A percentile compares a stretch with the other conserved stretches of the same genome.
These are phyloP conservation scores for Pinus taeda DNA, from an alignment of 75 land plant genomes.

Conservation along the genomic window DNA sequence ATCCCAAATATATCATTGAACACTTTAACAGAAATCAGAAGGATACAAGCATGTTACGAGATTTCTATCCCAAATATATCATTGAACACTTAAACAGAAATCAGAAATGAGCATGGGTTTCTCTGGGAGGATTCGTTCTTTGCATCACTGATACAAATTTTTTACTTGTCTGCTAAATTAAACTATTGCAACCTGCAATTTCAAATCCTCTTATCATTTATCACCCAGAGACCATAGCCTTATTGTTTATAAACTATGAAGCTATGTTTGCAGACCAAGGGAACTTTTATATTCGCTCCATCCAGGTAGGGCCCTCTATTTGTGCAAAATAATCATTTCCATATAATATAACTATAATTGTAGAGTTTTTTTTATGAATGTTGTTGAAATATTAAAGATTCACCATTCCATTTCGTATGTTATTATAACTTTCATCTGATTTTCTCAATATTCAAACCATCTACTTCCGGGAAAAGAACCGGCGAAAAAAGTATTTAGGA, in stretches of 20 bases:
- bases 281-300: conserved; percentile 53
- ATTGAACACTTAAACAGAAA: conserved; percentile 28
- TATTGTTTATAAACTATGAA: conserved; percentile 13
- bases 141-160: conserved; percentile 30
- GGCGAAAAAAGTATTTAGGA: no score
- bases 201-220: not conserved
- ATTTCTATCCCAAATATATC: conserved; percentile 41
- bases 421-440: no score
- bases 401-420: no score
- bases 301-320: conserved; percentile 35
- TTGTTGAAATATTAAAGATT: no score
- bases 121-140: conserved; percentile 54
- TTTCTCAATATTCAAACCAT: no score
- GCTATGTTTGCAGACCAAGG: conserved; percentile 84
- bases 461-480: no score
- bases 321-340: not conserved
- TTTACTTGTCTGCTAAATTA: no score
- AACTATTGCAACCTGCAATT: not conserved
- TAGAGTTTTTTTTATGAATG: no score
- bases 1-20: conserved; percentile 29
- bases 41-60: conserved; percentile 16
- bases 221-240: not conserved
- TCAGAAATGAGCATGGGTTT: conserved; percentile 30
- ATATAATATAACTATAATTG: no score
- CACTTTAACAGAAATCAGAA: conserved; percentile 31